A percentile compares a stretch with the other conserved stretches of the same genome.
phyloP scores from a whole-genome alignment of 345 rosid species.

The Rhizophora apiculata region DNA sequence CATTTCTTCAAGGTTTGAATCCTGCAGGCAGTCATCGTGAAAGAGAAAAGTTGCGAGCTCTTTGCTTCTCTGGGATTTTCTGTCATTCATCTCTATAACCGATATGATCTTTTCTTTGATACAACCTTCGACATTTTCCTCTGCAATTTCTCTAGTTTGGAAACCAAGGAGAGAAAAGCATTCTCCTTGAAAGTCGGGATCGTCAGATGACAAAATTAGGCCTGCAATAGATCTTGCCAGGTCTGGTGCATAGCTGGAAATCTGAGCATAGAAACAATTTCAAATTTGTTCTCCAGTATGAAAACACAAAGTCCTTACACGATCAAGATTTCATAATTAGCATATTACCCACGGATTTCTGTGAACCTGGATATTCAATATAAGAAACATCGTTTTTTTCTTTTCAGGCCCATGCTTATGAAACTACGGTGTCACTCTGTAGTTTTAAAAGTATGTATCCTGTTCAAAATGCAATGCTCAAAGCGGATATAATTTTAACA shows the following conservation, averaged over 20 bases:
- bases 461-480: no score
- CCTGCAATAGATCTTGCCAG: slow-evolving; percentile 81
- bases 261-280: slow-evolving; percentile 37
- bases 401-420: no score
- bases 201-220: slow-evolving; percentile 65
- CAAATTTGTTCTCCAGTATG: not conserved
- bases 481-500: no score
- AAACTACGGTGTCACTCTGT: no score
- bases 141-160: slow-evolving; percentile 34
- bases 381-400: no score
- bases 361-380: no score
- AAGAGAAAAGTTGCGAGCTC: slow-evolving; percentile 57
- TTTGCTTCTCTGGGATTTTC: slow-evolving; percentile 53
- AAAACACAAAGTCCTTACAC: not conserved
- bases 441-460: no score
- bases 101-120: slow-evolving; percentile 64
- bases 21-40: slow-evolving; percentile 38
- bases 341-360: not conserved
- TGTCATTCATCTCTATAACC: slow-evolving; percentile 60
- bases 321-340: not conserved
- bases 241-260: slow-evolving; percentile 76
- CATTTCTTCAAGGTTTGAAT: slow-evolving; percentile 35
- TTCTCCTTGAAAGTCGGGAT: slow-evolving; percentile 64
- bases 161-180: slow-evolving; percentile 75
- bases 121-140: slow-evolving; percentile 47